Evolutionary conservation across 306 rosid genomes (phyloP).

Genomic region (Ochetophila trinervis): DNA sequence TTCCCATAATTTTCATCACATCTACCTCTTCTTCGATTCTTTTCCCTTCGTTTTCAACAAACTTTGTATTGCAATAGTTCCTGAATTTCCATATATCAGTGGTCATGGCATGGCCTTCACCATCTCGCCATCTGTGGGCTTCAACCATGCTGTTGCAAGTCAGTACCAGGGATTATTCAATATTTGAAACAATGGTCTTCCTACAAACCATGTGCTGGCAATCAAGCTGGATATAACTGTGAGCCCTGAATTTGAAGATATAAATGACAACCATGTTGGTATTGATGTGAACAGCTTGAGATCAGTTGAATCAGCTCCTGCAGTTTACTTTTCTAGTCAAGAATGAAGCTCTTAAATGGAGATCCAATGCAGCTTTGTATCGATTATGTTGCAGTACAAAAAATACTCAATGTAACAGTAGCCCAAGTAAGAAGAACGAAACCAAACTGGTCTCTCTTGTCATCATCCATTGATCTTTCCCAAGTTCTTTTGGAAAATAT

Average conservation of each 20-base stretch:
- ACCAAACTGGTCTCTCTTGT: not conserved
- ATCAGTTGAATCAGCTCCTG: not conserved
- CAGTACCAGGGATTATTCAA: constrained; percentile 20
- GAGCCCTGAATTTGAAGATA: not conserved
- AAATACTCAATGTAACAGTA: not conserved
- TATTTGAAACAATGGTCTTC: not conserved
- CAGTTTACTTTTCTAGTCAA: not conserved
- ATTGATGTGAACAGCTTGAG: constrained; percentile 21
- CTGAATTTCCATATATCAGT: not conserved
- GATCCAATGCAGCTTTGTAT: constrained; percentile 15
- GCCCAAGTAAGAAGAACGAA: not conserved
- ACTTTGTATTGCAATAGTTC: constrained; percentile 13
- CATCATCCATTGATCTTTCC: constrained; percentile 12
- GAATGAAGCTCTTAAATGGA: constrained; percentile 14
- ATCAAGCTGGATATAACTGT: constrained; percentile 14
- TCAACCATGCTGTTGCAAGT: not conserved
- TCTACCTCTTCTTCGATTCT: not conserved
- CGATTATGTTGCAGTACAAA: not conserved
- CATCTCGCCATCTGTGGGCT: constrained; percentile 9
- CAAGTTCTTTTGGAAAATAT: constrained; percentile 10
- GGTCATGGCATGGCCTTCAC: constrained; percentile 23
- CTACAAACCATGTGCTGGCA: constrained; percentile 17
- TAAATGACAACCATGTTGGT: constrained; percentile 22
- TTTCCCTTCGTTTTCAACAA: constrained; percentile 18
- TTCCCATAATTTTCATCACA: constrained; percentile 4